Base-by-base conservation (phyloP, 108 stramenopile genomes). In the Cyclotella cryptica region DNA sequence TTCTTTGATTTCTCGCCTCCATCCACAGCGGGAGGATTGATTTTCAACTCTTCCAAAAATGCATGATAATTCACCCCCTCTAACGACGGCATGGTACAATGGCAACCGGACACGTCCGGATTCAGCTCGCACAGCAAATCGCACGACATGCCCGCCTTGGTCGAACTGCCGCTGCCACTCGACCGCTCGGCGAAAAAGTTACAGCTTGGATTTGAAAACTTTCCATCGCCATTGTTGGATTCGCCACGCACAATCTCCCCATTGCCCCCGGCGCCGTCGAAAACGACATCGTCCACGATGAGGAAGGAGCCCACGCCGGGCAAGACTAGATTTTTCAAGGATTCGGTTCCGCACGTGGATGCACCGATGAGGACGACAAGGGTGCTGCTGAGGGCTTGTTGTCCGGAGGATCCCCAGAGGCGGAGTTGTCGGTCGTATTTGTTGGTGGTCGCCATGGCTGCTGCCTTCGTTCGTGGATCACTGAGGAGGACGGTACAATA, bases 351-450 rank as follows among this genome's bases (percentile, higher is more conserved):
- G 17, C 93, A 92, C 14, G 96, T 88, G 4, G 97, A 89, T 6
- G 96, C 88, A n/a, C 88, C 86, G 13, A 93, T 52, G 51, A 94
- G 79, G 29, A 96, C 72, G 19, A 96, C 85, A 57, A 78, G 69
- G 60, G 92, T 91, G 45, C 88, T 86, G 1, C 82, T 79, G 18
- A 96, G 80, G 18, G 90, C 86, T 10, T 60, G 53, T 65, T 99
- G 99, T 11, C 99, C 99, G 15, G 92, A 72, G 44, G 96, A 85
- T 26, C 98, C 98, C 99, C 99, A 99, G 45, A 99, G 93, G 11
- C 99, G 95, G 43, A 98, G 92, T 85, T 99, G 99, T 12, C 99
- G 92, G 89, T 99, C 99, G 85, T 99, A 99, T 81, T 99, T 99
- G 85, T 98, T 85, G 65, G 73, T 80, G 21, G 96, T 97, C 15